Conservation (phyloP, 2,329 filamentous ascomycete species). For the Ceratocystis diversiconidia region DNA sequence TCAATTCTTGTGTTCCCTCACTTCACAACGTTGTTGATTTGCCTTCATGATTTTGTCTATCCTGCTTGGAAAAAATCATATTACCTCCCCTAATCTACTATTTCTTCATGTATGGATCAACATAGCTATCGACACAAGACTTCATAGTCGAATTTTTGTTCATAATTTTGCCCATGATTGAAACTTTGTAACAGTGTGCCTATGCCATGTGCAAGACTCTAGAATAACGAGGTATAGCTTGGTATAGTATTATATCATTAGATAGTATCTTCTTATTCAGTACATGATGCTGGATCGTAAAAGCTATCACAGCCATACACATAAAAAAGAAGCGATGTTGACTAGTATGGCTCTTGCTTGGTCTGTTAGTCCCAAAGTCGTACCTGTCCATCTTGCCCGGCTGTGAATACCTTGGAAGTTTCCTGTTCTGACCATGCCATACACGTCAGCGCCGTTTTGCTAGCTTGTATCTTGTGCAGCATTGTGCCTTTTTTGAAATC, state of each 20-base stretch:
- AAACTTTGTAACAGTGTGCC: not conserved
- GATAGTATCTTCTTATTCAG: no score
- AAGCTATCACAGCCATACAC: no score
- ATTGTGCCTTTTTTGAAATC: constrained; percentile 99
- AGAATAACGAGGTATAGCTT: no score
- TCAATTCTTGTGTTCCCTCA: not conserved
- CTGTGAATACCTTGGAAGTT: constrained; percentile 83
- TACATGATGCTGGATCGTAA: no score
- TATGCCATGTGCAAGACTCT: no score
- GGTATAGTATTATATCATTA: no score
- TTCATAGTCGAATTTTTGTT: no score
- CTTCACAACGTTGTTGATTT: no score
- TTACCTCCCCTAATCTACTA: not conserved
- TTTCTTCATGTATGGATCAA: not conserved
- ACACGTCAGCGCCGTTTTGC: constrained; percentile 69
- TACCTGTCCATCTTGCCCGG: constrained; percentile 75
- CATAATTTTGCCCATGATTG: not conserved
- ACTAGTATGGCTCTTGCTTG: not conserved
- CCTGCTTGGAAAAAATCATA: no score
- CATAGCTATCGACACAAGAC: not conserved
- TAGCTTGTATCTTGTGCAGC: constrained; percentile 88
- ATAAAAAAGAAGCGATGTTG: no score
- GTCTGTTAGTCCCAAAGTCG: constrained; percentile 73
- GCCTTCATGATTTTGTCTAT: no score
- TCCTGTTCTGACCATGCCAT: constrained; percentile 97